A percentile compares a stretch with the other conserved stretches of the same genome.
Conservation (phyloP, 805 yeast species). For the Vanderwaltozyma yarrowii region DNA sequence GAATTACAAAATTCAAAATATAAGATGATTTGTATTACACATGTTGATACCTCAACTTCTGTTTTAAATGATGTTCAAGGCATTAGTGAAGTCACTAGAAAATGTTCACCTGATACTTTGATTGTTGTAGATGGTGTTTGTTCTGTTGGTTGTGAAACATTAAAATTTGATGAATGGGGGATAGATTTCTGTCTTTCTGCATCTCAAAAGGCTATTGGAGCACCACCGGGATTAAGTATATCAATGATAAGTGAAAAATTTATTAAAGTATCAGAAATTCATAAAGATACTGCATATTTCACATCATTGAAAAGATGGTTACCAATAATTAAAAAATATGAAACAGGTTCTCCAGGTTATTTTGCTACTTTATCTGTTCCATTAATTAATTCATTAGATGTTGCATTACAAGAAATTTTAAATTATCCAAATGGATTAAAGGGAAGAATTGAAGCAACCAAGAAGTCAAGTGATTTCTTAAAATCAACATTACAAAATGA, state of each 20-base stretch:
- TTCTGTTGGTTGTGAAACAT: slow-evolving; percentile 80
- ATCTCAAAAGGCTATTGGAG: slow-evolving; percentile 92
- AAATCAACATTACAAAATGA: slow-evolving; percentile 43
- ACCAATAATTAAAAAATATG: slow-evolving; percentile 82
- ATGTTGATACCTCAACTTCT: slow-evolving; percentile 96
- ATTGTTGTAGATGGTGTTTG: slow-evolving; percentile 91
- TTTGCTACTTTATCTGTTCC: slow-evolving; percentile 98
- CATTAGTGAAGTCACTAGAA: slow-evolving; percentile 50
- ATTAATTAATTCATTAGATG: slow-evolving; percentile 69
- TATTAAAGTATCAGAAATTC: slow-evolving; percentile 42
- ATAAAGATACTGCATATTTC: slow-evolving; percentile 26
- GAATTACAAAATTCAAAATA: slow-evolving; percentile 45
- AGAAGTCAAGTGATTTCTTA: slow-evolving; percentile 50
- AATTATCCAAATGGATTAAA: slow-evolving; percentile 34
- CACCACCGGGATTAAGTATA: slow-evolving; percentile 84
- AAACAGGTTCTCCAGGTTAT: slow-evolving; percentile 60
- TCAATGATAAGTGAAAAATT: slow-evolving; percentile 71
- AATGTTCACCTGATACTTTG: slow-evolving; percentile 66
- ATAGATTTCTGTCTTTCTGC: slow-evolving; percentile 83
- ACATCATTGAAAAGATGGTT: slow-evolving; percentile 76
- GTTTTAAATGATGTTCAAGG: slow-evolving; percentile 64
- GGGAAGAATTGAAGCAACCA: slow-evolving; percentile 54
- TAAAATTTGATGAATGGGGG: slow-evolving; percentile 84
- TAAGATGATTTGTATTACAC: slow-evolving; percentile 73
- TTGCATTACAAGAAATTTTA: slow-evolving; percentile 63